Evolutionary conservation across 2,329 filamentous ascomycete genomes (phyloP).

Genomic region (Aureobasidium mangrovei): DNA sequence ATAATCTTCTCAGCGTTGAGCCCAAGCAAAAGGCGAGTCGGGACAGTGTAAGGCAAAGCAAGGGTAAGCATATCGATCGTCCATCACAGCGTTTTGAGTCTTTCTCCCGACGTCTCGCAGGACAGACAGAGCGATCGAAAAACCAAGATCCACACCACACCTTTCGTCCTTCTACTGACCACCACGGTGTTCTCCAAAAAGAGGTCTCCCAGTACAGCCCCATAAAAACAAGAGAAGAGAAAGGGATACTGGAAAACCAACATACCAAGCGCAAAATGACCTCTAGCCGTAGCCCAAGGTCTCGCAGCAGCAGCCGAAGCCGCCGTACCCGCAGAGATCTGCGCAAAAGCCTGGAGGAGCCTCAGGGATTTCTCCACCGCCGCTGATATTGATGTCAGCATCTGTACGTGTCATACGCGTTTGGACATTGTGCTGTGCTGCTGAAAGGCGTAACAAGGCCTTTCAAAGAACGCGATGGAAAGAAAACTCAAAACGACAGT

Average conservation of each 20-base stretch:
- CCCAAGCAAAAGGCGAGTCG: not conserved
- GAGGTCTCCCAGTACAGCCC: not conserved
- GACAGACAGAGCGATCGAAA: too few species aligned
- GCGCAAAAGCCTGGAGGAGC: slow-evolving; percentile 40
- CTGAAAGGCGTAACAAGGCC: too few species aligned
- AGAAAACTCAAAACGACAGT: too few species aligned
- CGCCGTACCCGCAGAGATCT: slow-evolving; percentile 30
- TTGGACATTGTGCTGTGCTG: too few species aligned
- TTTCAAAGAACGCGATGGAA: too few species aligned
- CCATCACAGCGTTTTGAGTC: too few species aligned
- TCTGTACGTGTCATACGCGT: too few species aligned
- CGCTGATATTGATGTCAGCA: slow-evolving; percentile 29
- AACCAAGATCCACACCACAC: too few species aligned
- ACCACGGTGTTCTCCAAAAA: not conserved
- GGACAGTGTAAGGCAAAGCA: not conserved
- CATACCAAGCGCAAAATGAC: slow-evolving; percentile 37
- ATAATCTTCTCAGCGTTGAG: not conserved
- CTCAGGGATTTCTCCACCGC: slow-evolving; percentile 55
- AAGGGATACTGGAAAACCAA: not conserved
- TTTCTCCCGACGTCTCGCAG: too few species aligned
- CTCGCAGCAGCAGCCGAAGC: slow-evolving; percentile 25
- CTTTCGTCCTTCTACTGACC: too few species aligned
- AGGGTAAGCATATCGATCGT: not conserved
- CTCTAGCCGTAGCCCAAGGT: slow-evolving; percentile 30
- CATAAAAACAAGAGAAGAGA: not conserved